These are phyloP conservation scores for Trametes pubescens DNA, from an alignment of 1,284 basidiomycete species.

Conservation along the genomic window DNA sequence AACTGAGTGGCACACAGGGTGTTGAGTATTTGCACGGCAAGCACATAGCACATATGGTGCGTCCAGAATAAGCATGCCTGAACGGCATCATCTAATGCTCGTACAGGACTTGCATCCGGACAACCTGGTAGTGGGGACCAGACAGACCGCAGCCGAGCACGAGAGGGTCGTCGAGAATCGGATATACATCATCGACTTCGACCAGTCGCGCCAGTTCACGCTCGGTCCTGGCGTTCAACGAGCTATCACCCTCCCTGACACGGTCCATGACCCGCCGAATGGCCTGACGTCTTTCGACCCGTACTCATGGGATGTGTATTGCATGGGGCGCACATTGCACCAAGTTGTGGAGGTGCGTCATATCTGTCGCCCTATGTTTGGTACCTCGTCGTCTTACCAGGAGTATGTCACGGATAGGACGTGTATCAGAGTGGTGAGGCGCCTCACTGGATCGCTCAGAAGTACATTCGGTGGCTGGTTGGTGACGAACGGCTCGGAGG, in stretches of 20 bases:
- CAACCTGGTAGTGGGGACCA: background rate
- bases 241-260: background rate
- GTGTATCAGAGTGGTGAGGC: background rate
- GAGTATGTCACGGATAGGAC: background rate
- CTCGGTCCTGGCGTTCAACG: background rate
- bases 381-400: background rate
- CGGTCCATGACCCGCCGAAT: background rate
- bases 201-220: background rate
- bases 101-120: background rate
- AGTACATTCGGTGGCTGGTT: background rate
- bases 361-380: background rate
- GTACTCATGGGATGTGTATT: constrained; percentile 15
- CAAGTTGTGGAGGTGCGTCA: constrained; percentile 9
- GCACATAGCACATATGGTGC: constrained; percentile 1
- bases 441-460: background rate
- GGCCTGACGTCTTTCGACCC: constrained; percentile 5
- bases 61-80: background rate
- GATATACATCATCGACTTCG: constrained; percentile 17
- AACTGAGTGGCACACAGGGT: background rate
- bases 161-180: background rate
- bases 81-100: background rate
- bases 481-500: background rate
- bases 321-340: background rate
- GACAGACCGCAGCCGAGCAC: background rate
- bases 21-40: constrained; percentile 1